Evolutionary conservation across 2,329 filamentous ascomycete genomes (phyloP).

Genomic region (Domatiomyces catenatus): DNA sequence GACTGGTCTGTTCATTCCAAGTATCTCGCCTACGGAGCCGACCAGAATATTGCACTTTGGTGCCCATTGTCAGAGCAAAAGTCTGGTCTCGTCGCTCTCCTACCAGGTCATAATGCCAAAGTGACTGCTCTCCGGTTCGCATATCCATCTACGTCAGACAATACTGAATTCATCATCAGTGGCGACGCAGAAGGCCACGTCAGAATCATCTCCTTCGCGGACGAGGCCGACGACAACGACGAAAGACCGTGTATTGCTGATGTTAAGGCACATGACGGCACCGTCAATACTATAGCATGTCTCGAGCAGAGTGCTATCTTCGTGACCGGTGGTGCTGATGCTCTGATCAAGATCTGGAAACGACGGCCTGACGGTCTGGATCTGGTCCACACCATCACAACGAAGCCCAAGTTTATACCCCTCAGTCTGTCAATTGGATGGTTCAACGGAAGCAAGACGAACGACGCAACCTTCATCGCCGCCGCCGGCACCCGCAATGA

Average conservation of each 20-base stretch:
- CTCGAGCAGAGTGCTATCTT: constrained; percentile 34
- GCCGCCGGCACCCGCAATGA: constrained; percentile 69
- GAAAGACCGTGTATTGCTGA: constrained; percentile 33
- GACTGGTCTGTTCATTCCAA: constrained; percentile 64
- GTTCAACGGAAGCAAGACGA: constrained; percentile 39
- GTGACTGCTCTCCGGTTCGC: constrained; percentile 76
- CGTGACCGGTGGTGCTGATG: constrained; percentile 48
- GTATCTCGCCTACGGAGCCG: constrained; percentile 73
- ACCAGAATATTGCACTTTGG: constrained; percentile 83
- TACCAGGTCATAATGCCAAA: constrained; percentile 60
- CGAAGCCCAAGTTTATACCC: constrained; percentile 68
- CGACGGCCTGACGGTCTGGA: constrained; percentile 32
- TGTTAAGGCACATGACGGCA: constrained; percentile 51
- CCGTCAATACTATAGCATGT: constrained; percentile 51
- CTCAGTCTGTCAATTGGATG: constrained; percentile 55
- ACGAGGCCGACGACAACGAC: constrained; percentile 12
- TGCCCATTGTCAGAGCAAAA: constrained; percentile 35
- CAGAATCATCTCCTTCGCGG: constrained; percentile 39
- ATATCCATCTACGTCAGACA: constrained; percentile 25
- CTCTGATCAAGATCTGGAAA: constrained; percentile 51
- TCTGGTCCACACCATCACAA: constrained; percentile 55
- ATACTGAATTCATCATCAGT: constrained; percentile 49
- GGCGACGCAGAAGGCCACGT: constrained; percentile 70
- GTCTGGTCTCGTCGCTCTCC: constrained; percentile 48
- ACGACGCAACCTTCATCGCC: constrained; percentile 47